Conservation (phyloP, 148 eudicot species). For the Oxyria digyna region DNA sequence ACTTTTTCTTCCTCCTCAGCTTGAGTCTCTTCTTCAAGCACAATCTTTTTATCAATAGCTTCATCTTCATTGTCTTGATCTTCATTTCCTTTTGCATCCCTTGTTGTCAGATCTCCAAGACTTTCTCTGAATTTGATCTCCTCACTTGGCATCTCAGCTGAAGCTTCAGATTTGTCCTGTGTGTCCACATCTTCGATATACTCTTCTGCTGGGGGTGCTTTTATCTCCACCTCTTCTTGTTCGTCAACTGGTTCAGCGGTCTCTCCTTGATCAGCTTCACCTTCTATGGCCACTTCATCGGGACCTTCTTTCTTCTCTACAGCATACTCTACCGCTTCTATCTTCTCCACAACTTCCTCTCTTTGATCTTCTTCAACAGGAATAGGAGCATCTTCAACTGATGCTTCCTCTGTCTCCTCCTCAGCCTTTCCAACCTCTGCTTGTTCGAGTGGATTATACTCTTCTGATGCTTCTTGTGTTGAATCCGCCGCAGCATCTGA, state of each 20-base stretch:
- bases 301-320: too few relatives aligned
- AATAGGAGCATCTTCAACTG: too few relatives aligned
- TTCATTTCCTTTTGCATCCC: slow-evolving; percentile 10
- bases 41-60: not conserved
- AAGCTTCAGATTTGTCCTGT: slow-evolving; percentile 1
- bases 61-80: slow-evolving; percentile 3
- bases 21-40: not conserved
- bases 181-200: not conserved
- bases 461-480: not conserved
- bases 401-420: too few relatives aligned
- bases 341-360: not conserved
- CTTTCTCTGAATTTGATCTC: slow-evolving; percentile 17
- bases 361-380: too few relatives aligned
- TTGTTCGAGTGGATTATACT: not conserved
- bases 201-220: too few relatives aligned
- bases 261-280: not conserved
- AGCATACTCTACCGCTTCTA: not conserved
- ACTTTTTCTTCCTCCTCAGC: slow-evolving; percentile 9
- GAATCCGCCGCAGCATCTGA: not conserved
- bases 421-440: too few relatives aligned
- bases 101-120: slow-evolving; percentile 3
- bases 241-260: not conserved
- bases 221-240: too few relatives aligned
- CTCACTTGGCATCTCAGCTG: slow-evolving; percentile 2
- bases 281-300: not conserved